phyloP scores from a whole-genome alignment of 2,329 filamentous ascomycete species.

The Albophoma yamanashiensis region DNA sequence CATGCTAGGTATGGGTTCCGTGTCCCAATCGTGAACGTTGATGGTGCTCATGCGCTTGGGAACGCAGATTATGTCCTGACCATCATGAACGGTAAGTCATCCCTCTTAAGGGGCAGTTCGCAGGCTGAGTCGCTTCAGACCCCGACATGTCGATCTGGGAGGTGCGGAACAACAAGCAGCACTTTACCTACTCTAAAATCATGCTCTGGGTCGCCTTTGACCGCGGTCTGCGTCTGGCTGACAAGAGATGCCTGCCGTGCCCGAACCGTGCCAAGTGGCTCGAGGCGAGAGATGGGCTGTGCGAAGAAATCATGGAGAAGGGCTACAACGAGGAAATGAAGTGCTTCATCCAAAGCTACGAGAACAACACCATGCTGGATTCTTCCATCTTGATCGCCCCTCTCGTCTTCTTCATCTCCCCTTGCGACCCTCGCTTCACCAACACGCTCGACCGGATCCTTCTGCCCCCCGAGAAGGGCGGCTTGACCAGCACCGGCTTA shows the following conservation, averaged over 20 bases:
- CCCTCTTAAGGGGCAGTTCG: not conserved
- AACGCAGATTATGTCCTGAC: constrained; percentile 54
- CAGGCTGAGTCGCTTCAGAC: constrained; percentile 23
- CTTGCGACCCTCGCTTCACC: constrained; percentile 66
- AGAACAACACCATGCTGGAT: constrained; percentile 58
- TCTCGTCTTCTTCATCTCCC: constrained; percentile 68
- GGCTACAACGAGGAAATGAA: constrained; percentile 59
- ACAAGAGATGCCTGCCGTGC: constrained; percentile 67
- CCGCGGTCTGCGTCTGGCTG: constrained; percentile 59
- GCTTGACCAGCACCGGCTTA: constrained; percentile 62
- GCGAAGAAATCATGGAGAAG: constrained; percentile 69
- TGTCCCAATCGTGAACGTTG: too few relatives aligned
- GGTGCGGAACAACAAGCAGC: constrained; percentile 62
- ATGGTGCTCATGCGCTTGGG: not conserved
- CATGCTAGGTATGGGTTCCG: constrained; percentile 36
- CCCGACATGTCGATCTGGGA: constrained; percentile 82
- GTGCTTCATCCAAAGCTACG: constrained; percentile 67
- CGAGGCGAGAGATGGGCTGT: constrained; percentile 53
- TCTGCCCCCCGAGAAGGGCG: constrained; percentile 61
- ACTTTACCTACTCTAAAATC: constrained; percentile 73
- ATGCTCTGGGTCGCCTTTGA: constrained; percentile 80
- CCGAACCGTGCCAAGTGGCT: constrained; percentile 59
- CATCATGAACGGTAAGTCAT: constrained; percentile 44
- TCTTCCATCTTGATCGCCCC: constrained; percentile 68
- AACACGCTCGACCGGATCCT: constrained; percentile 64